phyloP scores from a whole-genome alignment of 345 rosid genomes.

The Salix udensis region DNA sequence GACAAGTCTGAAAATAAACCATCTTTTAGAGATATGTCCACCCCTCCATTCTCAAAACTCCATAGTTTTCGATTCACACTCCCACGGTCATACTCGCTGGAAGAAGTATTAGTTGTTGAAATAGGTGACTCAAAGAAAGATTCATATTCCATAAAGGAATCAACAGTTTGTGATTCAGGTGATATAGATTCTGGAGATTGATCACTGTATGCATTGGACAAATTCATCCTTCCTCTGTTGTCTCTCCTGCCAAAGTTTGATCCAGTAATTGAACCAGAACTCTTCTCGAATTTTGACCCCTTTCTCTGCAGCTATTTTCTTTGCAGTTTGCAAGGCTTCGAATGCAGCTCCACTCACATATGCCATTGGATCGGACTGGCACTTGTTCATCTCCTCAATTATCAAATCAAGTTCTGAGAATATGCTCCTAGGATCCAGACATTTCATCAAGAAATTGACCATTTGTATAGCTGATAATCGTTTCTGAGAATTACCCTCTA shows the following conservation, averaged over 20 bases:
- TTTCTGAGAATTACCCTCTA: conserved; percentile 81
- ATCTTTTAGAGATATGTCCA: conserved; percentile 69
- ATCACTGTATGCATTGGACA: conserved; percentile 17
- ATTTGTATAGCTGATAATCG: conserved; percentile 79
- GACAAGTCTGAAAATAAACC: conserved; percentile 60
- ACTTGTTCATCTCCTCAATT: conserved; percentile 72
- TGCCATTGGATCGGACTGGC: conserved; percentile 82
- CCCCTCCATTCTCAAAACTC: conserved; percentile 49
- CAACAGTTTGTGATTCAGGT: conserved; percentile 78
- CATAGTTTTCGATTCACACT: conserved; percentile 66
- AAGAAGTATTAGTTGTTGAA: conserved; percentile 43
- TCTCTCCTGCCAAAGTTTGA: conserved; percentile 56
- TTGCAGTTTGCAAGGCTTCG: conserved; percentile 80
- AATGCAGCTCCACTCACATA: conserved; percentile 86
- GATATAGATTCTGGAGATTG: conserved; percentile 54
- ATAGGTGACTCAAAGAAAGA: conserved; percentile 54
- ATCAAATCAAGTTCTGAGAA: conserved; percentile 69
- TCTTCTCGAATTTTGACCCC: conserved; percentile 54
- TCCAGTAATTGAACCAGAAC: conserved; percentile 56
- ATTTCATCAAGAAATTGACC: conserved; percentile 85
- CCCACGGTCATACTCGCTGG: conserved; percentile 40
- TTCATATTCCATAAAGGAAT: conserved; percentile 52
- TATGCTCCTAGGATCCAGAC: conserved; percentile 71
- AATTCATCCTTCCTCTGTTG: conserved; percentile 24
- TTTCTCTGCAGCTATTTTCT: conserved; percentile 51